A percentile compares a stretch with the other conserved stretches of the same genome.
phyloP scores from a whole-genome alignment of 2,329 filamentous ascomycete species.

The Bisporella sp. region DNA sequence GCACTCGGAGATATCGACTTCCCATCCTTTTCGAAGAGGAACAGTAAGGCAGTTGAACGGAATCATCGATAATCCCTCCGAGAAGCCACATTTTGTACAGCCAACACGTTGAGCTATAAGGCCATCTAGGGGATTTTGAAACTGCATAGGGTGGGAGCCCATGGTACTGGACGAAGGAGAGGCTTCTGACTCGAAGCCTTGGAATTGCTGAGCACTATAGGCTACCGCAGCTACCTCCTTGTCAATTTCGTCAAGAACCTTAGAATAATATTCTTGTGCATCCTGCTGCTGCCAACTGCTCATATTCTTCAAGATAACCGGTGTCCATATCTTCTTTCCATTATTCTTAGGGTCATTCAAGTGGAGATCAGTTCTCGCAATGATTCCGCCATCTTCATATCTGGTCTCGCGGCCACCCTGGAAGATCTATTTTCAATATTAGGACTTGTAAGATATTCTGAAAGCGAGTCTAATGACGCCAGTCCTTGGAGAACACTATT shows the following conservation, averaged over 20 bases:
- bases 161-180: constrained; percentile 1
- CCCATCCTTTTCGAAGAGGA: constrained; percentile 58
- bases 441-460: constrained; percentile 52
- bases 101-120: constrained; percentile 82
- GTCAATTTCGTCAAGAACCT: constrained; percentile 78
- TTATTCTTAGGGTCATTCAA: constrained; percentile 65
- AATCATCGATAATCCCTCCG: constrained; percentile 81
- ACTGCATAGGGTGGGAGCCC: constrained; percentile 11
- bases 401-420: constrained; percentile 11
- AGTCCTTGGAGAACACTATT: constrained; percentile 89
- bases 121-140: constrained; percentile 78
- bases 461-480: constrained; percentile 65
- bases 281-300: constrained; percentile 95
- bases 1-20: constrained; percentile 68
- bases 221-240: constrained; percentile 58
- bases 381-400: constrained; percentile 27
- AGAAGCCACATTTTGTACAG: constrained; percentile 78
- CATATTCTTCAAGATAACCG: constrained; percentile 78
- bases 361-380: constrained; percentile 55
- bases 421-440: constrained; percentile 25
- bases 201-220: constrained; percentile 8
- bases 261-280: constrained; percentile 94
- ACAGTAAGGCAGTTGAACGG: constrained; percentile 93
- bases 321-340: constrained; percentile 75
- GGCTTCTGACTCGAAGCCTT: constrained; percentile 19